Evolutionary conservation across 2,329 filamentous ascomycete genomes (phyloP), one percentile per base, ranked within the genome.

Genomic region (Pseudogymnoascus sp.): DNA sequence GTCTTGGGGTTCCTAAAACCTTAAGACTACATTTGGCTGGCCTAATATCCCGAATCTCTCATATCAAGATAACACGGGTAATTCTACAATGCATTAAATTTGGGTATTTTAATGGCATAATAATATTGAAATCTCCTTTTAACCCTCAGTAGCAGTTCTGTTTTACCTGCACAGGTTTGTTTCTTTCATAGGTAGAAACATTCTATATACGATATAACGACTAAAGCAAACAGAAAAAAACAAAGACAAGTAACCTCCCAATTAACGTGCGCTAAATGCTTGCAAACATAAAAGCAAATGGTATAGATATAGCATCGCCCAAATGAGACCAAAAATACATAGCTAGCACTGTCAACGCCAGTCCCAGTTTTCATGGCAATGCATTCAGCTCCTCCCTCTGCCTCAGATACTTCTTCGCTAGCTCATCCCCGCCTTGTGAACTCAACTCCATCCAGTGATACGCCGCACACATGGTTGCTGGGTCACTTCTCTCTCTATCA

Each of bases 381-480:
- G 68, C 69, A 62, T 71, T 71, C 58, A 72, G 35, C 63, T 71
- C 70, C 60, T 71, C 70, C 18, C 70, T 67, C 75, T 95, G 90
- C 65, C 87, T 82, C 73, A 97, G 77, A 75, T 93, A 92, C 72
- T 87, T 88, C 71, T 85, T 87, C 18, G 93, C 93, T 67, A 96
- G 78, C 70, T 88, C 84, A 72, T 97, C 93, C 1, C 92, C 92
- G n/a, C 92, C 92, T 60, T 83, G 82, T 68, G 90, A 89, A 37
- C 90, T 92, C 66, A 90, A 80, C 76, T 93, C 90, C 92, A 97
- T 97, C 92, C 93, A 97, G 78, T 97, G 93, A 74, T 95, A 86
- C 8, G 93, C 93, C 62, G 96, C 85, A 69, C 92, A 97, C 89
- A 97, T 94, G 41, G 92, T 86, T 60, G 88, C 88, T 1, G 90